Conservation (phyloP, 1,139 yeast genomes). For the Suhomyces coccinellae region DNA sequence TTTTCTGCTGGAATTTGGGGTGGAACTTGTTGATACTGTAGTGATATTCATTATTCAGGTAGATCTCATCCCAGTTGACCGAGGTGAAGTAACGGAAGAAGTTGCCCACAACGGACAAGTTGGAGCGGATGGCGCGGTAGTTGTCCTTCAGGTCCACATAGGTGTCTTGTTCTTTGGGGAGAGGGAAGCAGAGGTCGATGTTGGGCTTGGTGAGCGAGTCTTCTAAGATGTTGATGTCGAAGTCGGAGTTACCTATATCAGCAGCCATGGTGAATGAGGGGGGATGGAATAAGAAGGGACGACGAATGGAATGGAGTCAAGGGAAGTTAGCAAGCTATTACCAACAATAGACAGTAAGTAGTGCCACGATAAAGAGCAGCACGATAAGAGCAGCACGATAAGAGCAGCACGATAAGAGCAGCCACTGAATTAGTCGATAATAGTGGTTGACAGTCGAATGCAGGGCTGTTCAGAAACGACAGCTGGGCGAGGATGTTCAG, state of each 20-base stretch:
- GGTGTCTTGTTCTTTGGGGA: constrained; percentile 40
- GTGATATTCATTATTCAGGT: constrained; percentile 36
- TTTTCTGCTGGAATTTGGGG: constrained; percentile 29
- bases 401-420: no score
- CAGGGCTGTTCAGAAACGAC: no score
- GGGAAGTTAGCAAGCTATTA: no score
- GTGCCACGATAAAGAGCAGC: no score
- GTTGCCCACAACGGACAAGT: constrained; percentile 34
- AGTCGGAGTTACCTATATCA: constrained; percentile 17
- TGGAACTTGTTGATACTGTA: constrained; percentile 38
- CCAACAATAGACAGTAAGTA: no score
- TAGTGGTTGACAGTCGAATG: no score
- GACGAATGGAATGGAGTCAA: no score
- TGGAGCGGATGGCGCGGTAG: constrained; percentile 20
- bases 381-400: no score
- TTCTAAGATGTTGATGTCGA: constrained; percentile 41
- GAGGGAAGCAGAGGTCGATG: constrained; percentile 39
- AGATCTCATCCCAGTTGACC: constrained; percentile 32
- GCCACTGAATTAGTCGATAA: no score
- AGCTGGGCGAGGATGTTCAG: no score
- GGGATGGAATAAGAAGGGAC: no score
- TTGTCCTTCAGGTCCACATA: constrained; percentile 34
- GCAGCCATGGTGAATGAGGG: background rate
- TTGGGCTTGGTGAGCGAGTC: constrained; percentile 34
- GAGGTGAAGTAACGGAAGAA: constrained; percentile 33